phyloP scores from a whole-genome alignment of 108 stramenopile genomes.

The Epipyxis sp. region DNA sequence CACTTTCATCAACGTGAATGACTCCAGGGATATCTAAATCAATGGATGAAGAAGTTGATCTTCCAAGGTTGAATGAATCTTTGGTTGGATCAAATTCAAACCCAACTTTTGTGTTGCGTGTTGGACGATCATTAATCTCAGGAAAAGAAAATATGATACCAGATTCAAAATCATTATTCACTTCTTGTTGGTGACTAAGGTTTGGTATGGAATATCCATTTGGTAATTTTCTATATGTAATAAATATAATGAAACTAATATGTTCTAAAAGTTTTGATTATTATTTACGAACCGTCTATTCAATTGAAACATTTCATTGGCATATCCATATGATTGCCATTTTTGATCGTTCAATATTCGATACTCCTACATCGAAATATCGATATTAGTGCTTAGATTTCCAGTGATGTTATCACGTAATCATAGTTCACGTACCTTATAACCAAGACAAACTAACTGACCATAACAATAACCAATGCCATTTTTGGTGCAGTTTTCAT shows the following conservation, averaged over 20 bases:
- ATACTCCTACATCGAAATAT: too few relatives aligned
- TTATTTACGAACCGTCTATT: background rate
- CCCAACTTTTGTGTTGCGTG: background rate
- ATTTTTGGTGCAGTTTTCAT: background rate
- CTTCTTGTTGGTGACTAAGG: background rate
- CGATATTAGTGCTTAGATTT: too few relatives aligned
- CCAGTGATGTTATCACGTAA: too few relatives aligned
- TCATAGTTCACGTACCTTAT: background rate
- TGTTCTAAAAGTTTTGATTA: background rate
- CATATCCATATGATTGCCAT: background rate
- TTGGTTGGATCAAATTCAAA: background rate
- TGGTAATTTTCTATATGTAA: background rate
- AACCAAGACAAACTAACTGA: background rate
- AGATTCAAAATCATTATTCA: background rate
- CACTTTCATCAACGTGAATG: conserved; percentile 35
- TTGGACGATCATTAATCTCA: background rate
- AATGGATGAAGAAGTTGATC: conserved; percentile 4
- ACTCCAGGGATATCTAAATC: conserved; percentile 47
- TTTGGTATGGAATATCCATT: background rate
- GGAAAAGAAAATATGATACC: background rate
- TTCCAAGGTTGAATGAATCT: background rate
- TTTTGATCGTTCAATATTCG: background rate
- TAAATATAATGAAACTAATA: too few relatives aligned
- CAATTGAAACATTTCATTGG: background rate
- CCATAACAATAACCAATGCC: background rate